phyloP scores from a whole-genome alignment of 75 land plant genomes.

The Picea glauca region DNA sequence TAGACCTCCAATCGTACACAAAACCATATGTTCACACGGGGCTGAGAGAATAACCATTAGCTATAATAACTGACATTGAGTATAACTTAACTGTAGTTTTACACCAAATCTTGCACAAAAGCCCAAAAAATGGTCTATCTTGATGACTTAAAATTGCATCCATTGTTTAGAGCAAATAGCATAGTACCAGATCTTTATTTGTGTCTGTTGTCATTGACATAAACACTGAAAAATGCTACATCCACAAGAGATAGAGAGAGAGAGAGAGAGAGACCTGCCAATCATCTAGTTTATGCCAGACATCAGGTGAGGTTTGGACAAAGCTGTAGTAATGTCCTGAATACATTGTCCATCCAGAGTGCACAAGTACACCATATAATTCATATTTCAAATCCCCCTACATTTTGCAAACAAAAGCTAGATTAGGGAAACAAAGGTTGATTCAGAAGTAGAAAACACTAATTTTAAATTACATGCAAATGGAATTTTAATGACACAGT shows the following conservation, averaged over 20 bases:
- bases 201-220: too few species aligned
- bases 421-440: background rate
- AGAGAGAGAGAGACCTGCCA: conserved; percentile 35
- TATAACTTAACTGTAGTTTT: background rate
- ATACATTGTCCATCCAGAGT: conserved; percentile 50
- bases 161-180: background rate
- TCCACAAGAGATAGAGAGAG: background rate
- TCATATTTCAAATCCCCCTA: conserved; percentile 52
- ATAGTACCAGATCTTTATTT: too few species aligned
- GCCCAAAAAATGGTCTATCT: background rate
- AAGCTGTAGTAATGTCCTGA: conserved; percentile 77
- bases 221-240: too few species aligned
- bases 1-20: too few species aligned
- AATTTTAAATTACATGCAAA: background rate
- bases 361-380: conserved; percentile 77
- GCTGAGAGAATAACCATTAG: too few species aligned
- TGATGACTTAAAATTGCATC: background rate
- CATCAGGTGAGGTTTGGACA: conserved; percentile 49
- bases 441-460: background rate
- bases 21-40: too few species aligned
- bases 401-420: background rate
- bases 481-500: background rate
- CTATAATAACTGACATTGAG: background rate
- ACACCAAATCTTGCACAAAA: background rate
- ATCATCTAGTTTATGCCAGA: conserved; percentile 76